phyloP scores from a whole-genome alignment of 371 early-diverging fungal genomes.

The Globomyces sp. region DNA sequence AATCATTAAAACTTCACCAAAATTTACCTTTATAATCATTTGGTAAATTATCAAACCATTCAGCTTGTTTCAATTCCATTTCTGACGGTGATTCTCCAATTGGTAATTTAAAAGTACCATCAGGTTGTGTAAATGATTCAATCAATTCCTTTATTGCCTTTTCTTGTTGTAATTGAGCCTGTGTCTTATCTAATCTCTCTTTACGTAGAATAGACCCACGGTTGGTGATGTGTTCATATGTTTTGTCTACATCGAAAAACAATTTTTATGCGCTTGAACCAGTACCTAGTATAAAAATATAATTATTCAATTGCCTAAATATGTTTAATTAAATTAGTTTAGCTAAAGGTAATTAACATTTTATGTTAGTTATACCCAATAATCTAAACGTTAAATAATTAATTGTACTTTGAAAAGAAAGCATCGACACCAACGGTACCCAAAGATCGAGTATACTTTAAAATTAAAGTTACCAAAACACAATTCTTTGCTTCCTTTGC shows the following conservation, averaged over 20 bases:
- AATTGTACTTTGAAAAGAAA: slow-evolving; percentile 18
- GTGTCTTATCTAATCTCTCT: slow-evolving; percentile 20
- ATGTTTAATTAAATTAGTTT: neutral
- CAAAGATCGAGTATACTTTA: slow-evolving; percentile 23
- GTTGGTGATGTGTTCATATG: slow-evolving; percentile 72
- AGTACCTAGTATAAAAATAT: slow-evolving; percentile 17
- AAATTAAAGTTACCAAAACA: slow-evolving; percentile 17
- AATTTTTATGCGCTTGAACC: slow-evolving; percentile 64
- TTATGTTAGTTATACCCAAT: neutral
- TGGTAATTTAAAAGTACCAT: slow-evolving; percentile 43
- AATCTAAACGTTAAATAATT: slow-evolving; percentile 2
- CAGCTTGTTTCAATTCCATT: slow-evolving; percentile 64
- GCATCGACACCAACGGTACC: slow-evolving; percentile 20
- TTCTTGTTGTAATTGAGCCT: slow-evolving; percentile 32
- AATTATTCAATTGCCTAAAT: neutral
- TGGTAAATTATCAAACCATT: slow-evolving; percentile 71
- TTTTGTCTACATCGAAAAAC: slow-evolving; percentile 79
- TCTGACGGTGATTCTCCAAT: slow-evolving; percentile 51
- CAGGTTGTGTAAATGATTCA: slow-evolving; percentile 35
- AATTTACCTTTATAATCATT: slow-evolving; percentile 58
- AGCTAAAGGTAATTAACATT: slow-evolving; percentile 2
- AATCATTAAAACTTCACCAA: neutral
- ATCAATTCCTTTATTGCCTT: slow-evolving; percentile 30
- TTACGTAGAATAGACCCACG: slow-evolving; percentile 75
- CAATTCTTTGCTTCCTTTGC: slow-evolving; percentile 16